Evolutionary conservation across 2,329 filamentous ascomycete genomes (phyloP), one percentile per base, ranked within the genome.

Genomic region (Bertia moriformis): DNA sequence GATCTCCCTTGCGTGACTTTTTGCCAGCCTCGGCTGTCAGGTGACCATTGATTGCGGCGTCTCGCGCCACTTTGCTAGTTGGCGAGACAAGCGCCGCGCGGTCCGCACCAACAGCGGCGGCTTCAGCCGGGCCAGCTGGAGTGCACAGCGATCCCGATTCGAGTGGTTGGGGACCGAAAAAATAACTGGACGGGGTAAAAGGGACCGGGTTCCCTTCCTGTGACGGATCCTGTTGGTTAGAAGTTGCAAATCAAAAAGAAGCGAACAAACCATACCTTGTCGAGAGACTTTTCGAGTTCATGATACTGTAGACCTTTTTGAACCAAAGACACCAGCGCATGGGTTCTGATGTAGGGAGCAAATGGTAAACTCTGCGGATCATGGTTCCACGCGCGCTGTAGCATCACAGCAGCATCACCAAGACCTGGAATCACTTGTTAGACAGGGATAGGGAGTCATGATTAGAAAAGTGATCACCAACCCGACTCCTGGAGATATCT

Each of bases 321-420:
- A 22, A 80, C 69, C 39, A 81, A 60, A 35, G 67, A 64, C 36
- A 80, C 62, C 42, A 81, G 61, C 27, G 72, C 69, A 51, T 74
- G 69, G 24, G 68, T 65, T 48, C 65, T 66, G 49, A 79, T 70
- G 48, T 67, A 63, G 37, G 61, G 64, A 42, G 73, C 73, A 56
- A 79, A 79, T 15, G 73, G 70, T 37, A 78, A 62, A 47, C 57
- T 60, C 48, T 78, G 71, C 40, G 73, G 72, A 51, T 79, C 67
- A 50, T 67, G 65, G 50, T 71, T 65, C 75, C 74, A 79, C 54
- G 73, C 71, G 48, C 67, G 66, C 53, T 73, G 69, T 44, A 79
- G 63, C 56, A 67, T 70, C 44, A 72, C 62, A 37, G 71, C 71
- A 38, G 73, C 71, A 48, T 71, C 70, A 40, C 70, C 67, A 57